Evolutionary conservation across 2,329 filamentous ascomycete genomes (phyloP).

Genomic region (Neopestalotiopsis clavispora): DNA sequence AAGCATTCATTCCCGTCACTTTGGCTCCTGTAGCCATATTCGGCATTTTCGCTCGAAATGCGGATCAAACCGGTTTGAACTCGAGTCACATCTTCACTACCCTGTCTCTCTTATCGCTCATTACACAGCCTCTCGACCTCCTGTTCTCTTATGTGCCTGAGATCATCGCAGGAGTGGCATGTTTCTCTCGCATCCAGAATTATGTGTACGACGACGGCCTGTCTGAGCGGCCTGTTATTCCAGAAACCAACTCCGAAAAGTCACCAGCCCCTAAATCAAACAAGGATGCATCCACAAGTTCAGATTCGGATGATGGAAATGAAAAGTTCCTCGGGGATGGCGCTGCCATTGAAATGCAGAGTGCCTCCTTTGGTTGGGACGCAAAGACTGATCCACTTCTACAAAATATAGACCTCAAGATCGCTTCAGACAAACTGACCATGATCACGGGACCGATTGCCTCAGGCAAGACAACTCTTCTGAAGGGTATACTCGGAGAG

Average conservation of each 20-base stretch:
- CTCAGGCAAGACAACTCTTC: conserved; percentile 17
- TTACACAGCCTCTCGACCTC: conserved; percentile 18
- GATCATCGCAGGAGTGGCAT: conserved; percentile 15
- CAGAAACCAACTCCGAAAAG: not conserved
- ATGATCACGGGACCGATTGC: conserved; percentile 32
- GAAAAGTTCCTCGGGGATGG: not conserved
- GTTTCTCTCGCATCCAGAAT: conserved; percentile 17
- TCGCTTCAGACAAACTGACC: conserved; percentile 35
- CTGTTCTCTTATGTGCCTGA: conserved; percentile 17
- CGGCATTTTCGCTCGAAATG: conserved; percentile 13
- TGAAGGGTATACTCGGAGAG: conserved; percentile 18
- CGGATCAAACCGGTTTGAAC: not conserved
- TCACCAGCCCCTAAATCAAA: not conserved
- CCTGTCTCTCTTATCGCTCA: conserved; percentile 15
- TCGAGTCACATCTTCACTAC: conserved; percentile 19
- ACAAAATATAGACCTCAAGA: conserved; percentile 31
- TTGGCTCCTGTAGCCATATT: conserved; percentile 16
- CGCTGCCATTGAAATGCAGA: not conserved
- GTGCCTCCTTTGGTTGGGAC: conserved; percentile 1
- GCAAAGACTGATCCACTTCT: conserved; percentile 26
- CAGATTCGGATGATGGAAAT: not conserved
- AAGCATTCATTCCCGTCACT: conserved; percentile 18
- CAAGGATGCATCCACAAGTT: not conserved
- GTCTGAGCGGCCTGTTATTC: not conserved
- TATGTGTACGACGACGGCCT: conserved; percentile 7